Conservation (phyloP, 2,329 filamentous ascomycete species). For the Aspergillus phoenicis region DNA sequence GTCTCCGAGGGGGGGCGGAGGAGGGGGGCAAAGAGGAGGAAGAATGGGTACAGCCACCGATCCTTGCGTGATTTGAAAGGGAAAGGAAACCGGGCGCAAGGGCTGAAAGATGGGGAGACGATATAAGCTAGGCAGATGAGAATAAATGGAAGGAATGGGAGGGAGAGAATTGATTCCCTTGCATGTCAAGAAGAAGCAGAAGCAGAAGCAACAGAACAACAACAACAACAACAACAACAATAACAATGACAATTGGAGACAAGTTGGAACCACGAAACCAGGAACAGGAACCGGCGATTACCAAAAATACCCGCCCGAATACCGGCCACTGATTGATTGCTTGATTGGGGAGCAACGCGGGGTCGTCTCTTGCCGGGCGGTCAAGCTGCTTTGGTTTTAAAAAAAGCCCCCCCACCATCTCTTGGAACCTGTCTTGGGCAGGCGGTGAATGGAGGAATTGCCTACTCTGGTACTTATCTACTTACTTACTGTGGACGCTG, state of each 20-base stretch:
- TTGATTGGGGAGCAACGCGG: conserved; percentile 26
- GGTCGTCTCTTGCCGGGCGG: conserved; percentile 37
- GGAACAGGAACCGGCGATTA: conserved; percentile 17
- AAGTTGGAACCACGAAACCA: conserved; percentile 1
- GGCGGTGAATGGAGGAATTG: conserved; percentile 17
- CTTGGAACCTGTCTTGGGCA: background rate
- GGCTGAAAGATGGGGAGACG: background rate
- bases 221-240: conserved; percentile 16
- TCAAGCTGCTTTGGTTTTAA: conserved; percentile 10
- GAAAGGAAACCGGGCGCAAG: background rate
- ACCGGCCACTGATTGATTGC: no score
- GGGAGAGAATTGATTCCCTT: conserved; percentile 22
- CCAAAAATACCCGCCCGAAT: no score
- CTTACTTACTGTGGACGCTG: no score
- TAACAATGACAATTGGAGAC: background rate
- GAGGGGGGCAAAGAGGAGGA: conserved; percentile 2
- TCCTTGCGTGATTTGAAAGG: background rate
- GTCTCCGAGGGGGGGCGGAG: background rate
- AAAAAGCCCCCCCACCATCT: conserved; percentile 13
- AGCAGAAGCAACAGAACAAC: background rate
- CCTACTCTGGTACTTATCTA: background rate
- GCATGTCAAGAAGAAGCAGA: background rate
- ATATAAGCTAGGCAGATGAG: background rate
- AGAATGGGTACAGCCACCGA: background rate
- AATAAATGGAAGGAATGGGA: background rate